Conservation (phyloP, 257 asterid species). For the Fraxinus quadrangulata region DNA sequence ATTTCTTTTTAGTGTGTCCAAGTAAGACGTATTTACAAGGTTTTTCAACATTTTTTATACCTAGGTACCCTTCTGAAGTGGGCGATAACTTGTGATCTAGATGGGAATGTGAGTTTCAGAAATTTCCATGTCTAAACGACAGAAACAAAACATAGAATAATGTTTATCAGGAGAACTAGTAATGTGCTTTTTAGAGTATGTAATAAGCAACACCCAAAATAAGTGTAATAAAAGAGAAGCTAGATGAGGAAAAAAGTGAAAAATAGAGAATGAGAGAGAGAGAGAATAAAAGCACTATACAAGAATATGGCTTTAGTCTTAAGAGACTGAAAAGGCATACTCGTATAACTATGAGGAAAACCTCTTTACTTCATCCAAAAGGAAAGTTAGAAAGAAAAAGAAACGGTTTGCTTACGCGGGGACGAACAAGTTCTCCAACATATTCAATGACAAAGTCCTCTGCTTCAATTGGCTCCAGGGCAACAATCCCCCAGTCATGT, state of each 20-base stretch:
- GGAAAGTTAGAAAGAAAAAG: constrained; percentile 9
- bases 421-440: constrained; percentile 97
- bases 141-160: not conserved
- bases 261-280: not conserved
- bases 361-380: not conserved
- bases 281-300: not conserved
- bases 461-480: constrained; percentile 93
- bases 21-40: not conserved
- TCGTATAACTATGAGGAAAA: not conserved
- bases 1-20: not conserved
- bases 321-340: not conserved
- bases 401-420: constrained; percentile 60
- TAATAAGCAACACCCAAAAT: not conserved
- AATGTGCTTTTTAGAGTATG: not conserved
- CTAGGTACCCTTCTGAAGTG: not conserved
- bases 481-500: constrained; percentile 99
- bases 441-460: constrained; percentile 98
- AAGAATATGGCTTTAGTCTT: not conserved
- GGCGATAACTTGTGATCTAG: not conserved
- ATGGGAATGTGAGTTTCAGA: not conserved
- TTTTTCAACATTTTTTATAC: not conserved
- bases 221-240: not conserved
- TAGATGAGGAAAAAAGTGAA: not conserved
- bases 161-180: not conserved
- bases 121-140: not conserved